Evolutionary conservation across 2,329 filamentous ascomycete species (phyloP).

Genomic region (Mycosphaerelloides madeirae): DNA sequence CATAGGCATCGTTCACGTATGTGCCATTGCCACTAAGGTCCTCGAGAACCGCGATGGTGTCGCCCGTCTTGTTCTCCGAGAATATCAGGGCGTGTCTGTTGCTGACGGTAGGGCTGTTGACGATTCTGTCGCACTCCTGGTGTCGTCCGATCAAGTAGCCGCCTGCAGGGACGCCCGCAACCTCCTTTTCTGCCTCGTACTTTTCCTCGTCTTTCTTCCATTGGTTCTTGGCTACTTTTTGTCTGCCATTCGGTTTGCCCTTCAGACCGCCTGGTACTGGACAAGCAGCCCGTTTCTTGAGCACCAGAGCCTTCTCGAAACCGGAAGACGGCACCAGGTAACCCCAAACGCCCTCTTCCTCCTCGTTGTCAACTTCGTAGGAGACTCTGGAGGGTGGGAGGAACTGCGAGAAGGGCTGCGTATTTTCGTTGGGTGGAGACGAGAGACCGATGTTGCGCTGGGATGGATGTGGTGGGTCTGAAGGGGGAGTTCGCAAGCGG

Average conservation of each 20-base stretch:
- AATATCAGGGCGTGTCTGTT: conserved; percentile 77
- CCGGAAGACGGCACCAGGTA: conserved; percentile 78
- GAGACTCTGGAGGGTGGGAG: conserved; percentile 65
- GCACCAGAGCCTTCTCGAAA: conserved; percentile 55
- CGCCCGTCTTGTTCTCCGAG: conserved; percentile 55
- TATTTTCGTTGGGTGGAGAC: conserved; percentile 66
- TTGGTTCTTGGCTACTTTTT: conserved; percentile 46
- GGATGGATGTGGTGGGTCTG: conserved; percentile 26
- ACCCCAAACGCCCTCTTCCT: conserved; percentile 85
- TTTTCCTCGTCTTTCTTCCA: conserved; percentile 60
- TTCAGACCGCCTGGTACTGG: conserved; percentile 48
- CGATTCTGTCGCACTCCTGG: conserved; percentile 71
- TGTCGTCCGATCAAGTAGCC: conserved; percentile 92
- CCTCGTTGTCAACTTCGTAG: conserved; percentile 81
- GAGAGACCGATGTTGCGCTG: conserved; percentile 44
- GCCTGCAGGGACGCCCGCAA: conserved; percentile 60
- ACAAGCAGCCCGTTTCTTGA: conserved; percentile 70
- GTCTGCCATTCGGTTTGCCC: conserved; percentile 36
- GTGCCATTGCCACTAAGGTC: conserved; percentile 96
- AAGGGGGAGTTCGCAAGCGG: conserved; percentile 48
- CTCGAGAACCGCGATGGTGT: conserved; percentile 69
- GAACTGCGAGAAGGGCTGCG: conserved; percentile 76
- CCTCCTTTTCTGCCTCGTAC: conserved; percentile 50
- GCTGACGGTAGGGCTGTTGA: conserved; percentile 75
- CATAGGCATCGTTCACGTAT: conserved; percentile 85